Evolutionary conservation across 1,284 basidiomycete species (phyloP), one percentile per base, ranked within the genome.

Genomic region (Pterula multifida): DNA sequence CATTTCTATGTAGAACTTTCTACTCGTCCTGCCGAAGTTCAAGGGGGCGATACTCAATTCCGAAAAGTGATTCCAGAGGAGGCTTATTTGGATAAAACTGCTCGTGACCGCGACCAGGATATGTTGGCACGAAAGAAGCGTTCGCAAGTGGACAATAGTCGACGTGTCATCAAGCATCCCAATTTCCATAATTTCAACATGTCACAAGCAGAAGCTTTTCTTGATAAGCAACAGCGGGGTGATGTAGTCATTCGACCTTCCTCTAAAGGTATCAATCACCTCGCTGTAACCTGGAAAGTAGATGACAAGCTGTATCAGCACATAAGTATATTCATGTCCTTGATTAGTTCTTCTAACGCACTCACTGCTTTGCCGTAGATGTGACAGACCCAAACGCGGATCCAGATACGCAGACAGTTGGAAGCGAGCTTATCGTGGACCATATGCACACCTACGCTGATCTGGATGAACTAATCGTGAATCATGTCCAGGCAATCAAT

Each of bases 231-330:
- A 65, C 91, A 93, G 58, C 80, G 90, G 25, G 96, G 94, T 12
- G 93, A 97, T 63, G 92, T 93, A 45, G 90, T 99, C 26, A 91
- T 99, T 56, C 76, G 96, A 45, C 96, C 96, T 0, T 96, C 92
- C 26, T 98, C 94, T 2, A 94, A 95, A 65, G 95, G 95, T 3
- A 69, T 76, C 36, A 82, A 97, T 61, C 96, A 98, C 67, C 74
- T 99, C 32, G 96, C 96, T 28, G 89, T 98, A 12, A 99, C 96
- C 0, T 99, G 96, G 96, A 98, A 98, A 68, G 94, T 99, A 9
- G 95, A 96, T 58, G 90, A 97, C 53, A 90, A 86, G 55, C 73
- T 99, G 19, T 98, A 90, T 68, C 96, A 98, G 64, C 97, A 99
- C 63, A 90, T 99, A 54, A 93, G 90, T 90, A 60, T n/a, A n/a